Evolutionary conservation across 805 yeast genomes (phyloP).

Genomic region (Myxozyma udenii): DNA sequence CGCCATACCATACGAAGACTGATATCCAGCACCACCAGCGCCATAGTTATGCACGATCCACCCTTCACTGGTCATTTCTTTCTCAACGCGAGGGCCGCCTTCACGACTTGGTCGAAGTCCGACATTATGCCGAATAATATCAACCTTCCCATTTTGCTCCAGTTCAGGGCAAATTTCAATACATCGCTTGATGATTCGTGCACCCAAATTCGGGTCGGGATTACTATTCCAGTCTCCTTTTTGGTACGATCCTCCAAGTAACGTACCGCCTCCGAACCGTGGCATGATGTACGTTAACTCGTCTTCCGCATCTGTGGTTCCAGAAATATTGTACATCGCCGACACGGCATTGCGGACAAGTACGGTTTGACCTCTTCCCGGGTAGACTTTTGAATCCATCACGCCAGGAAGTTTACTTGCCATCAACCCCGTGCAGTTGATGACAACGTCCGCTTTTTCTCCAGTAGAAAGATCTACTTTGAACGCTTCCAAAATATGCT

Average conservation of each 20-base stretch:
- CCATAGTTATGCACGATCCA: slow-evolving; percentile 59
- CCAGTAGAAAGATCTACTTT: slow-evolving; percentile 39
- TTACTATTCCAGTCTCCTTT: slow-evolving; percentile 60
- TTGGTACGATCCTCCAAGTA: slow-evolving; percentile 74
- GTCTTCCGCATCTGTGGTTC: slow-evolving; percentile 24
- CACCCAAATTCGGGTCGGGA: slow-evolving; percentile 55
- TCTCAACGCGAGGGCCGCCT: slow-evolving; percentile 72
- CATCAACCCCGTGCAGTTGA: slow-evolving; percentile 77
- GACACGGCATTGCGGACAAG: slow-evolving; percentile 46
- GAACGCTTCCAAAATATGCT: slow-evolving; percentile 51
- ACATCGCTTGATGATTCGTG: slow-evolving; percentile 55
- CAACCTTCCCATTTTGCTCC: slow-evolving; percentile 41
- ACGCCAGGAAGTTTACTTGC: slow-evolving; percentile 65
- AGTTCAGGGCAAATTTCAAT: slow-evolving; percentile 41
- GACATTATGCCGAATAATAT: slow-evolving; percentile 62
- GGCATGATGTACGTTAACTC: slow-evolving; percentile 32
- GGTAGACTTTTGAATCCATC: slow-evolving; percentile 57
- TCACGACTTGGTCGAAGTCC: slow-evolving; percentile 75
- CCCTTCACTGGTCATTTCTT: slow-evolving; percentile 43
- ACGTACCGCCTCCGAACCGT: slow-evolving; percentile 55
- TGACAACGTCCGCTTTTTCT: slow-evolving; percentile 44
- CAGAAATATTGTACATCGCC: slow-evolving; percentile 22
- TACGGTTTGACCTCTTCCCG: slow-evolving; percentile 79
- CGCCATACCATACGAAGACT: slow-evolving; percentile 67
- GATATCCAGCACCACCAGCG: slow-evolving; percentile 76